Evolutionary conservation across 495 filamentous ascomycete genomes (phyloP), one percentile per base, ranked within the genome.

Genomic region (Daldinia loculata): DNA sequence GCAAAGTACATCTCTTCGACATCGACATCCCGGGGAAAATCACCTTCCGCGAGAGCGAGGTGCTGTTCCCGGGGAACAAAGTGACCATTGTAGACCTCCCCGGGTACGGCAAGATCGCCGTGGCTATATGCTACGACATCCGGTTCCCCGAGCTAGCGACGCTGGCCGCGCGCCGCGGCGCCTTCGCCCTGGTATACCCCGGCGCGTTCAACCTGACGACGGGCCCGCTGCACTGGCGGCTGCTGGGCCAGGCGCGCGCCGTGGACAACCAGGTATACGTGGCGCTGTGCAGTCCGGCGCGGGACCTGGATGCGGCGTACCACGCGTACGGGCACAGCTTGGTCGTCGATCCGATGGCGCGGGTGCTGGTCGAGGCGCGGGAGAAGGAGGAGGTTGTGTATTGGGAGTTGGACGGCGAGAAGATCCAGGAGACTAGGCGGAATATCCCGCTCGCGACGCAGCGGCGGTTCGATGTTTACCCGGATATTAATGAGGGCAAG

Each of bases 1-100:
- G 95, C 67, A 99, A 99, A 79, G 88, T 95, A 19, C 95, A 99
- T 77, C 85, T 99, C n/a, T 99, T 99, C 82, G 95, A 99, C 82
- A 99, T 99, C 74, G 91, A 95, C 78, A 99, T 99, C 74, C 95
- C 95, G 1, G 94, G 93, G 30, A 92, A 93, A 78, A 97, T 99
- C 78, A 89, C 76, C 14, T 99, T 99, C 83, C 87, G 87, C 65
- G 95, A 99, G 80, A 92, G 89, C 58, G 93, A 97, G 53, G 93
- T 97, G 7, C 85, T 99, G 19, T 89, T 85, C 1, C 91, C 95
- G 0, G 95, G 95, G 0, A 88, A 93, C 79, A 87, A 90, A 69
- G 71, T 97, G 45, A 96, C 95, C 0, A 77, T 98, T 0, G 81
- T 98, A 22, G 91, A 96, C 56, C 80, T 97, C 5, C 91, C 93